A percentile compares a stretch with the other conserved stretches of the same genome.
Evolutionary conservation across 345 rosid genomes (phyloP).

Genomic region (Citrus sp.): DNA sequence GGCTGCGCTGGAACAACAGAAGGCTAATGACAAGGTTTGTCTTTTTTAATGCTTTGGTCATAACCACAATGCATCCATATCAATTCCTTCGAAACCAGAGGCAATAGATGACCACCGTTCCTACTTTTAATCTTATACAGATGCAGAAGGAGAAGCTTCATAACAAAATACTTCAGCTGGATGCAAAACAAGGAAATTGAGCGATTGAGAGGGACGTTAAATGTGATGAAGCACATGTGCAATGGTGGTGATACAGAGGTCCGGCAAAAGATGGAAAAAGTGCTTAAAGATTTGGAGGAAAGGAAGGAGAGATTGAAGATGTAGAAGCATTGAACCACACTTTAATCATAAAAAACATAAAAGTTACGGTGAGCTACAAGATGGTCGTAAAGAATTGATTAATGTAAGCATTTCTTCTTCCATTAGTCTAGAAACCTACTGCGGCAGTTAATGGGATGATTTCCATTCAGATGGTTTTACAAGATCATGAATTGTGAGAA

Average conservation of each 20-base stretch:
- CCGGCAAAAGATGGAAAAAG: constrained; percentile 50
- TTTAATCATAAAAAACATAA: constrained; percentile 70
- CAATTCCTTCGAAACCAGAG: constrained; percentile 3
- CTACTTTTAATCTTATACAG: constrained; percentile 35
- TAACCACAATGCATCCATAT: background rate
- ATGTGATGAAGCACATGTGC: constrained; percentile 68
- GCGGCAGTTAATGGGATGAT: background rate
- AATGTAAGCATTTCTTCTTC: constrained; percentile 42
- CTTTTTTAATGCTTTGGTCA: constrained; percentile 16
- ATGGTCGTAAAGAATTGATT: constrained; percentile 79
- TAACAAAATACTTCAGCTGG: constrained; percentile 54
- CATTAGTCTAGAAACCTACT: background rate
- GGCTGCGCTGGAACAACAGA: constrained; percentile 81
- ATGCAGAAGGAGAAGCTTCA: constrained; percentile 70
- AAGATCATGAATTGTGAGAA: constrained; percentile 9
- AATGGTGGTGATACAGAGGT: constrained; percentile 61
- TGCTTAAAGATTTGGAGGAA: constrained; percentile 67
- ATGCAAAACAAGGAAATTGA: constrained; percentile 86
- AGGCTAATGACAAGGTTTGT: constrained; percentile 72
- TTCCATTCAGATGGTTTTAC: background rate
- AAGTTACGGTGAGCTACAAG: constrained; percentile 91
- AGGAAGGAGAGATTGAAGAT: constrained; percentile 71
- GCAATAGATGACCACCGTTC: background rate
- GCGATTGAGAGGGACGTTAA: constrained; percentile 52
- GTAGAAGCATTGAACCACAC: constrained; percentile 52